Evolutionary conservation across 768 basidiomycete genomes (phyloP), one percentile per base, ranked within the genome.

Genomic region (Hysterangium stoloniferum): DNA sequence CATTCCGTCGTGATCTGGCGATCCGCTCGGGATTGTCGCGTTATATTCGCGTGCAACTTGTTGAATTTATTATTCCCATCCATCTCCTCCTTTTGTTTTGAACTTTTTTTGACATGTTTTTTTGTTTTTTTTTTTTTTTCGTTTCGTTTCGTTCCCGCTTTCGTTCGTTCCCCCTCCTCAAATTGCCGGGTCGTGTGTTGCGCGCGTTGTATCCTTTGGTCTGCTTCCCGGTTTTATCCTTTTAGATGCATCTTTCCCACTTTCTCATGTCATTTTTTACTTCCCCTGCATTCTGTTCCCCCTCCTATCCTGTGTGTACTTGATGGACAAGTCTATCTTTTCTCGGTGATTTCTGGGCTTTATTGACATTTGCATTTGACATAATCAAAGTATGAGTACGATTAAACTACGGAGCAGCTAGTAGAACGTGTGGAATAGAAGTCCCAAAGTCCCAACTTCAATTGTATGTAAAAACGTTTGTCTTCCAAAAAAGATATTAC

Each of bases 61-160:
- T 12, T 17, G 22, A 20, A 13, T 17, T 41, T 11, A 13, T 41
- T 25, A 19, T 17, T 17, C 19, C 40, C 12, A 12, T 7, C 9
- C 40, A 13, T 41, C 28, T 41, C 9, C 28, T 12, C 28, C 19
- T 17, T 12, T 41, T 17, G 12, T 12, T 12, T 20, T 41, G 3
- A 37, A 37, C n/a, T 37, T 37, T n/a, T 37, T 22, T 49, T 25
- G 20, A 12, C 33, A 2, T 48, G 46, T 19, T 19, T 33, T n/a
- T 22, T 31, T 17, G 20, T 42, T 38, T 37, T 31, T 41, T n/a
- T 42, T 65, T 66, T 50, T 49, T 57, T 41, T 51, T 48, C 58
- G 38, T 57, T 56, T 52, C 57, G 54, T 59, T 57, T 46, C 54
- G 59, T 55, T 59, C 59, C 55, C 47, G 58, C 55, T 45, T 59